phyloP scores from a whole-genome alignment of 305 asterid species.

The Fraxinus sp. region DNA sequence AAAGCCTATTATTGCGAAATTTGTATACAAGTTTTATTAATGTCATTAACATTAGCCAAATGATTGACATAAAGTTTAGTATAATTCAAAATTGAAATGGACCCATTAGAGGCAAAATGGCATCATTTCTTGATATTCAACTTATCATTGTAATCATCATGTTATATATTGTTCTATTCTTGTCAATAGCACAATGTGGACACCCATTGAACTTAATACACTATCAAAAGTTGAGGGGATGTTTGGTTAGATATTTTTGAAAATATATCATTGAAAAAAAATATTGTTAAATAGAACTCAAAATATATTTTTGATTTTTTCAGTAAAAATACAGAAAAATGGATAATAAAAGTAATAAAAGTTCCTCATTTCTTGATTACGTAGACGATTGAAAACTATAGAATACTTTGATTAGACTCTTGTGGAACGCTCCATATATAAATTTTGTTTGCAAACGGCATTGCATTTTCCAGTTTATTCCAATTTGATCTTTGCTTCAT shows the following conservation, averaged over 20 bases:
- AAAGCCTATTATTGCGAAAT: not conserved
- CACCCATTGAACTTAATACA: not conserved
- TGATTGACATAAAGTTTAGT: slow-evolving; percentile 22
- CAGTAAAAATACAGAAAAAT: too few species aligned
- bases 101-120: slow-evolving; percentile 4
- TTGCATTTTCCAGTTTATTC: too few species aligned
- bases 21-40: not conserved
- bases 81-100: slow-evolving; percentile 16
- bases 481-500: not conserved
- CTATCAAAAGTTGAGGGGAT: not conserved
- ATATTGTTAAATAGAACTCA: not conserved
- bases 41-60: slow-evolving; percentile 19
- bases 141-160: slow-evolving; percentile 33
- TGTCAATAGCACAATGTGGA: slow-evolving; percentile 25
- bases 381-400: not conserved
- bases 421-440: not conserved
- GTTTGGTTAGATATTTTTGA: not conserved
- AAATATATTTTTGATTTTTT: too few species aligned
- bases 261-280: not conserved
- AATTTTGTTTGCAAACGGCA: not conserved
- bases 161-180: slow-evolving; percentile 29
- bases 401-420: not conserved
- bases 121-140: slow-evolving; percentile 8
- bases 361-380: not conserved
- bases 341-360: not conserved